Conservation (phyloP, 2,329 filamentous ascomycete genomes). For the Fusarium palustre region DNA sequence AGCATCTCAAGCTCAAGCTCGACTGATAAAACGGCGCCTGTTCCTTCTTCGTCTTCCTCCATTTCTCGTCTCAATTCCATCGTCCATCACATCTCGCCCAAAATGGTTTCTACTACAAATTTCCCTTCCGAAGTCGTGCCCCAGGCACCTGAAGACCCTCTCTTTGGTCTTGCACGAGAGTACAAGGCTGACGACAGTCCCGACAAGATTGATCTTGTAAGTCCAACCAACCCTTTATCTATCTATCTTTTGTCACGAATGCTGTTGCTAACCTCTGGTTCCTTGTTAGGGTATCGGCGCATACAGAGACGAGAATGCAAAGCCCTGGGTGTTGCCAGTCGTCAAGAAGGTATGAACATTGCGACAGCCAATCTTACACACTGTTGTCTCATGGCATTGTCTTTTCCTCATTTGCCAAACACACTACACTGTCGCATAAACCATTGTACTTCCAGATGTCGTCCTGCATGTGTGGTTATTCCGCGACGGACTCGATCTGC, state of each 20-base stretch:
- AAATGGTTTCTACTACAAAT: slow-evolving; percentile 59
- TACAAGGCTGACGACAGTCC: slow-evolving; percentile 81
- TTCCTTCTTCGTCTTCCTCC: slow-evolving; percentile 59
- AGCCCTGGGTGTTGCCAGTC: slow-evolving; percentile 96
- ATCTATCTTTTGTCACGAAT: neutral
- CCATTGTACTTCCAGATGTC: slow-evolving; percentile 7
- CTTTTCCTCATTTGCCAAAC: slow-evolving; percentile 1
- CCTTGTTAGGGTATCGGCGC: slow-evolving; percentile 78
- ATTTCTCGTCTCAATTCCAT: slow-evolving; percentile 70
- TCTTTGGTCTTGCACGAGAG: slow-evolving; percentile 92
- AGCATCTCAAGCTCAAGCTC: slow-evolving; percentile 44
- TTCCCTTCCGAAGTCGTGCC: slow-evolving; percentile 84
- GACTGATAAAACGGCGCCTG: slow-evolving; percentile 47
- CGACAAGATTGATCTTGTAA: slow-evolving; percentile 93
- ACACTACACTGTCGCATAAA: slow-evolving; percentile 19
- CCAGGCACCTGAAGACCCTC: slow-evolving; percentile 91
- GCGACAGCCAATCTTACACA: slow-evolving; percentile 4
- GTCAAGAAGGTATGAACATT: slow-evolving; percentile 82
- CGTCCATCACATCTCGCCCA: slow-evolving; percentile 76
- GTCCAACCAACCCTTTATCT: slow-evolving; percentile 37
- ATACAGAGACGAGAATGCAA: slow-evolving; percentile 93
- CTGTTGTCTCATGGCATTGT: slow-evolving; percentile 15
- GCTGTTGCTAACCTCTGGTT: slow-evolving; percentile 20
- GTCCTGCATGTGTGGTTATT: slow-evolving; percentile 2
- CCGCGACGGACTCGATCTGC: slow-evolving; percentile 26